Base-by-base conservation (phyloP, 257 asterid genomes). In the Cinchona pubescens region DNA sequence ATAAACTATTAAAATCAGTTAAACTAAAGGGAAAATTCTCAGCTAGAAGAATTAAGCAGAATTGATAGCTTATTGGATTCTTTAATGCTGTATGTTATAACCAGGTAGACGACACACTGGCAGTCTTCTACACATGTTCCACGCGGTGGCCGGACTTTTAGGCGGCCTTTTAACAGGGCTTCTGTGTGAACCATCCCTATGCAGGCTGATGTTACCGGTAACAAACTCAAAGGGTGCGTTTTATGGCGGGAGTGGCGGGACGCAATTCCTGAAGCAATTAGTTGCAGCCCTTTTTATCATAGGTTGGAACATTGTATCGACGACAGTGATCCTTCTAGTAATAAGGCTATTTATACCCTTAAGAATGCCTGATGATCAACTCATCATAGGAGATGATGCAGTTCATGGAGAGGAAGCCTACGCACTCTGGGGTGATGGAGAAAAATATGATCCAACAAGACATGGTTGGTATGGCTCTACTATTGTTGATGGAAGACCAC, bases 341-440 rank as follows among this genome's bases (percentile, higher is more conserved):
- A 90, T 93, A 60, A 83, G 88, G 43, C 0, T 86, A 38, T 61
- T 91, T 46, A 84, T 93, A 6, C 96, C 98, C 0, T 63, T 93
- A 71, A 81, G 98, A 37, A 93, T 93, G 98, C 89, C 98, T 3
- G 93, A 93, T 0, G 93, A 91, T 69, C 88, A 93, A 43, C 93
- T 93, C 49, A 72, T 87, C 91, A 90, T 91, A 43, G 98, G 98
- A 70, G 98, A 93, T 32, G 98, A 93, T 1, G 98, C 98, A 0
- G 98, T 93, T 6, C 97, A 93, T 32, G 97, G 98, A 0, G 98
- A 93, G 78, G 97, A 91, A 76, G 98, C 98, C 13, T 93, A 93
- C 48, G 94, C 97, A 5, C 85, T 93, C 21, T 93, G 97, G 98
- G 98, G 97, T 5, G 97, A 93, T n/a, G 98, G 97, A 6, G 97